A percentile compares a stretch with the other conserved stretches of the same genome.
These are phyloP conservation scores for Tulasnella sp. DNA, from an alignment of 768 basidiomycete genomes.

Conservation along the genomic window DNA sequence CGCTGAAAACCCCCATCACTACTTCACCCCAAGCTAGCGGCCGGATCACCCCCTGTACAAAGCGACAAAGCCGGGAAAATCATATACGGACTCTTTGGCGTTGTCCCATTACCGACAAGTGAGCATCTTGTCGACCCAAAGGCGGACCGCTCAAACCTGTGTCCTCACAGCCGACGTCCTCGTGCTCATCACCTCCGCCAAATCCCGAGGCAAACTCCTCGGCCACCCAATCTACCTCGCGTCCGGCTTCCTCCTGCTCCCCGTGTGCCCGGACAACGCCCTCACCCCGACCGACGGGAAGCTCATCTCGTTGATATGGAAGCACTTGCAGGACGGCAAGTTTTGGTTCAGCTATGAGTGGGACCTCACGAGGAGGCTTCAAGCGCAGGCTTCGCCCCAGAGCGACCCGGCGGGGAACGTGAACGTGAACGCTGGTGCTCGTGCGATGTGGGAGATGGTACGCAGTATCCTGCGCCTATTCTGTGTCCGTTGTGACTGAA, in stretches of 20 bases:
- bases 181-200: conserved; percentile 74
- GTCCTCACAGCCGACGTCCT: conserved; percentile 86
- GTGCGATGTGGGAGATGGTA: conserved; percentile 67
- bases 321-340: conserved; percentile 63
- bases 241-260: conserved; percentile 82
- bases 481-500: too few relatives aligned
- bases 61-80: conserved; percentile 27
- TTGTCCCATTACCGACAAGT: conserved; percentile 32
- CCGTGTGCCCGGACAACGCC: conserved; percentile 49
- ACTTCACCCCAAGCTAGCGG: neutral
- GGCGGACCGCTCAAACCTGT: too few relatives aligned
- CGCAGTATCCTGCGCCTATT: too few relatives aligned
- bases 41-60: conserved; percentile 18
- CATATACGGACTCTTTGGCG: conserved; percentile 35
- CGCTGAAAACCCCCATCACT: neutral
- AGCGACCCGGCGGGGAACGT: neutral
- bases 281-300: conserved; percentile 69
- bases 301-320: conserved; percentile 72
- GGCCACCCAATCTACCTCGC: conserved; percentile 82
- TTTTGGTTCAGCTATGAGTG: conserved; percentile 87
- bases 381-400: conserved; percentile 57
- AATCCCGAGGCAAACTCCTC: conserved; percentile 64
- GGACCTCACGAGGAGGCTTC: conserved; percentile 80
- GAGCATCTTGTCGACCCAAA: too few relatives aligned
- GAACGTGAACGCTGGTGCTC: too few relatives aligned